phyloP scores from a whole-genome alignment of 2,329 filamentous ascomycete species.

The Verticillium longisporum region DNA sequence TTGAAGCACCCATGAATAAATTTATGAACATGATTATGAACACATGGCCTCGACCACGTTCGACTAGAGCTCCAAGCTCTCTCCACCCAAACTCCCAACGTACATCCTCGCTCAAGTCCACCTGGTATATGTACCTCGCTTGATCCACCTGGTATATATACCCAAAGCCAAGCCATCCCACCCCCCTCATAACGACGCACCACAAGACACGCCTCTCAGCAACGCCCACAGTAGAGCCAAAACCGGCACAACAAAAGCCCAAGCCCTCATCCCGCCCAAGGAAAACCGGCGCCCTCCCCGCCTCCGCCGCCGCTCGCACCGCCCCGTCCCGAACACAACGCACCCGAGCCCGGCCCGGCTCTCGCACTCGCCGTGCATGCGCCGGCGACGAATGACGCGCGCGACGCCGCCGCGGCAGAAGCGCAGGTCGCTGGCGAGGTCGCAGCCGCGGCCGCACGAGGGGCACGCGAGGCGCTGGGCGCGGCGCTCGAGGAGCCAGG shows the following conservation, averaged over 20 bases:
- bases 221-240: background rate
- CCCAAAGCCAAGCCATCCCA: too few relatives aligned
- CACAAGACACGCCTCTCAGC: background rate
- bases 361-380: slow-evolving; percentile 56
- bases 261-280: background rate
- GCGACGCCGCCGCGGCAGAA: slow-evolving; percentile 56
- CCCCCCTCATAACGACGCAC: background rate
- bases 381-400: slow-evolving; percentile 50
- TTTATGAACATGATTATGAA: background rate
- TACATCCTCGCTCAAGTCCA: too few relatives aligned
- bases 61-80: too few relatives aligned
- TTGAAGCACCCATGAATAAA: background rate
- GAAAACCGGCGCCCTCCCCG: background rate
- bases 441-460: slow-evolving; percentile 49
- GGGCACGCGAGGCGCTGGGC: slow-evolving; percentile 60
- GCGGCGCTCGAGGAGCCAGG: slow-evolving; percentile 61
- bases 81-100: too few relatives aligned
- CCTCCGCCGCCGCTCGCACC: slow-evolving; percentile 30
- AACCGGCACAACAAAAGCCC: background rate
- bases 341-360: slow-evolving; percentile 49
- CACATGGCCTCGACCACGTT: background rate
- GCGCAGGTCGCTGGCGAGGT: slow-evolving; percentile 50
- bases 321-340: slow-evolving; percentile 42
- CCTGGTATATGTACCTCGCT: too few relatives aligned
- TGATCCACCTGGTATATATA: too few relatives aligned